Evolutionary conservation across 495 filamentous ascomycete genomes (phyloP), one percentile per base, ranked within the genome.

Genomic region (Lichenothelia convexa): DNA sequence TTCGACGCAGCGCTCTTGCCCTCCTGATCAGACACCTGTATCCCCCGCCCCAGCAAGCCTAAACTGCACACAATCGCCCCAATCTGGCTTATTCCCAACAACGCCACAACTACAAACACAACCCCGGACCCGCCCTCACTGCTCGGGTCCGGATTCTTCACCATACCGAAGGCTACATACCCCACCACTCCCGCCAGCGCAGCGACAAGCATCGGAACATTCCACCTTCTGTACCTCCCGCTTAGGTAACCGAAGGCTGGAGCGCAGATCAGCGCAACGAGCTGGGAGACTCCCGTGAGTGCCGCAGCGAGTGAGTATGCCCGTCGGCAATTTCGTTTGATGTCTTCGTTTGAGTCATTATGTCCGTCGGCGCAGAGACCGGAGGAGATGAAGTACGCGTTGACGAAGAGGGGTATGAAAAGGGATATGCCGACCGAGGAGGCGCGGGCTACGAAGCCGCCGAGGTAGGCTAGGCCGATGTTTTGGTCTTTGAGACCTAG

Each of bases 381-480:
- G 33, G 77, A 73, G n/a, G 53, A 56, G 32, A 83, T 75, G 55
- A 87, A 97, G 54, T 83, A 93, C 26, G 75, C 65, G 48, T 99
- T 94, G 40, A 93, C 71, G 42, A 74, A 87, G 3, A 99, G 65
- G 4, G 89, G 91, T 34, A 99, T 75, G 59, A 94, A 99, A 6
- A 93, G 63, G 1, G 82, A 87, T 36, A 95, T 92, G 8, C 78
- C 86, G 29, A 99, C 87, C 0, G 85, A 92, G n/a, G 83, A 93
- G 8, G 89, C 82, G 34, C 89, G 74, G 3, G 91, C 89, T 1
- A 95, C 87, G 44, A 99, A 93, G 12, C 87, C 87, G 38, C 86
- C 89, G 0, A 94, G 58, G 46, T 95, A 99, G 13, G 80, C 83
- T 0, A 95, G 65, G 26, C 74, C 73, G 48, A 99, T 87, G 34